phyloP scores from a whole-genome alignment of 257 asterid genomes.

The Penstemon newberryi region DNA sequence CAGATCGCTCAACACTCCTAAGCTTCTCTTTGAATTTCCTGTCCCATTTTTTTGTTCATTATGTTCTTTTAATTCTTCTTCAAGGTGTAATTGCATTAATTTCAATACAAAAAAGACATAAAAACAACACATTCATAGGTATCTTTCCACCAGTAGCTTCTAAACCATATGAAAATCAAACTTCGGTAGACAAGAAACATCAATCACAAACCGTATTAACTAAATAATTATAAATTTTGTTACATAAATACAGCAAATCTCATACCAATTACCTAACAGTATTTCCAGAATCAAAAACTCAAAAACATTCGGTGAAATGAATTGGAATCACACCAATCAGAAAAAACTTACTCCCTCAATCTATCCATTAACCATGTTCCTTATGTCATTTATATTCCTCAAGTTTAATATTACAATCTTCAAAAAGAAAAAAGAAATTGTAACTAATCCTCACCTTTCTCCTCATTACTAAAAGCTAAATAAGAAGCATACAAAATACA shows the following conservation, averaged over 20 bases:
- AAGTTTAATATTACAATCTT: not conserved
- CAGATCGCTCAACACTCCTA: too few relatives aligned
- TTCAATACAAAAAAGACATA: not conserved
- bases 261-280: too few relatives aligned
- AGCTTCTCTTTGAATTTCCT: too few relatives aligned
- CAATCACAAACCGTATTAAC: too few relatives aligned
- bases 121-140: not conserved
- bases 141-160: not conserved
- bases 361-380: not conserved
- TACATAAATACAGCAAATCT: too few relatives aligned
- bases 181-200: not conserved
- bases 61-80: too few relatives aligned
- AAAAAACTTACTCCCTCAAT: not conserved
- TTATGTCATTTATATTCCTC: not conserved
- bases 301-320: not conserved
- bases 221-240: too few relatives aligned
- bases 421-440: not conserved
- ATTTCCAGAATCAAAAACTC: not conserved
- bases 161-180: not conserved
- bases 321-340: not conserved
- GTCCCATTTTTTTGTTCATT: too few relatives aligned
- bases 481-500: not conserved
- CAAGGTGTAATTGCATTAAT: not conserved
- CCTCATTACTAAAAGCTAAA: not conserved
- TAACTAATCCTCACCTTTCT: not conserved